Percentiles rank a stretch among this genome's conserved stretches.
These are phyloP conservation scores for Gossypium schwendimanii DNA, from an alignment of 441 rosid genomes.

Conservation along the genomic window DNA sequence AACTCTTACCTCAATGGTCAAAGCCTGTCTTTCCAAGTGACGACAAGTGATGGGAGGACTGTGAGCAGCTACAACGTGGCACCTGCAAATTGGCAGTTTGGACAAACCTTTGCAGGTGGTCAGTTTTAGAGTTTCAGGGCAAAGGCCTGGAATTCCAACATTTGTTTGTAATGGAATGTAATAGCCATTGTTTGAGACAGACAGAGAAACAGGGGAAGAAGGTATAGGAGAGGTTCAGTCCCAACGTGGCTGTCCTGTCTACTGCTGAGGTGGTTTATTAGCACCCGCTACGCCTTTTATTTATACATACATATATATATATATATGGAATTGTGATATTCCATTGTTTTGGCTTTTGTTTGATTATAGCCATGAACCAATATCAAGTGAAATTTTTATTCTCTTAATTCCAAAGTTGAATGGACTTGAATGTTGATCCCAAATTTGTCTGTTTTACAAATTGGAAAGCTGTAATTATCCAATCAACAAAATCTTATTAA, in stretches of 20 bases:
- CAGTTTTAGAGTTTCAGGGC: conserved; percentile 32
- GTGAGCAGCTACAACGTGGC: conserved; percentile 44
- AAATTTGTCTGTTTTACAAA: neutral
- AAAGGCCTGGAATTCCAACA: neutral
- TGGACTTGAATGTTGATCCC: neutral
- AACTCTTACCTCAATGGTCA: conserved; percentile 58
- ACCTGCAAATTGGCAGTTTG: conserved; percentile 68
- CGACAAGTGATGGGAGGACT: conserved; percentile 68
- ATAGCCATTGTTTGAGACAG: conserved; percentile 5
- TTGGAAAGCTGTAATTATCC: neutral
- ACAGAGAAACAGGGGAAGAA: neutral
- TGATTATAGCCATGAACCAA: neutral
- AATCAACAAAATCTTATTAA: too few species aligned
- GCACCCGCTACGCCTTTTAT: conserved; percentile 58
- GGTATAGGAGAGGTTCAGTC: conserved; percentile 5
- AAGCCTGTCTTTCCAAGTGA: conserved; percentile 60
- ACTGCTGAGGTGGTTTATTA: conserved; percentile 58
- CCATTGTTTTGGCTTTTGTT: neutral
- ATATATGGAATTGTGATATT: neutral
- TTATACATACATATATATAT: neutral
- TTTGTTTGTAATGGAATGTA: neutral
- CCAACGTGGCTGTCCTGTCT: conserved; percentile 34
- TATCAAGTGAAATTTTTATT: neutral
- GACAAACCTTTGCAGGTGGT: conserved; percentile 61
- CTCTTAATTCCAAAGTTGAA: neutral